Base-by-base conservation (phyloP, 257 asterid genomes). In the Mentha longifolia region DNA sequence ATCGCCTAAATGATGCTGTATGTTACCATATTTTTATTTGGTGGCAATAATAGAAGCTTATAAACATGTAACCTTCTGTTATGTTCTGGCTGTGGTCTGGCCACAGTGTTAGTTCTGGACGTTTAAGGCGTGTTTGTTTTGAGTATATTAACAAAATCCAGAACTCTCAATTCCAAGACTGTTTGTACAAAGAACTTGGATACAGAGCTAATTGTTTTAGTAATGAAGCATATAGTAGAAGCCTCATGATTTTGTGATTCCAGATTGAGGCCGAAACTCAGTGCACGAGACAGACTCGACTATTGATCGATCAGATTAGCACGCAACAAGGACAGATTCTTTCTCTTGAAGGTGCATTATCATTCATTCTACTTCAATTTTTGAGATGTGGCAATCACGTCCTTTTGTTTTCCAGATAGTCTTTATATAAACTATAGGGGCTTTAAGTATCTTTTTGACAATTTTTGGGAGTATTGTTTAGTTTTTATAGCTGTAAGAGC, bases 181-280 rank as follows among this genome's bases (percentile, higher is more conserved):
- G 39, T 11, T 11, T 41, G 13, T 62, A 41, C 20, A 37, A 6
- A 41, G 52, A 62, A 62, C 54, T 19, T 61, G 50, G 35, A 37
- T 37, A 37, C 5, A 4, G 1, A 7, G 19, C 50, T 60, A 43
- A 12, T 9, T 43, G 2, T 43, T 43, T 31, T 30, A 58, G 31
- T 30, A 28, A 28, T 2, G 43, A 61, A 74, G 61, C 39, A 37
- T 70, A 28, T 66, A n/a, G 19, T 46, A 30, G 22, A 20, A 45
- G 73, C 64, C 70, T 60, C 74, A 37, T 35, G 50, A 60, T 39
- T 67, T 47, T 61, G 41, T 81, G 62, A 62, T 75, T 43, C 74
- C 86, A 93, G 98, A 84, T 93, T n/a, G 98, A 91, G 51, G 96
- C 95, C 73, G 98, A 93, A 85, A 84, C 51, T 79, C 98, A 82